Conservation (phyloP, 2,329 filamentous ascomycete genomes). For the Fonsecaea nubica region DNA sequence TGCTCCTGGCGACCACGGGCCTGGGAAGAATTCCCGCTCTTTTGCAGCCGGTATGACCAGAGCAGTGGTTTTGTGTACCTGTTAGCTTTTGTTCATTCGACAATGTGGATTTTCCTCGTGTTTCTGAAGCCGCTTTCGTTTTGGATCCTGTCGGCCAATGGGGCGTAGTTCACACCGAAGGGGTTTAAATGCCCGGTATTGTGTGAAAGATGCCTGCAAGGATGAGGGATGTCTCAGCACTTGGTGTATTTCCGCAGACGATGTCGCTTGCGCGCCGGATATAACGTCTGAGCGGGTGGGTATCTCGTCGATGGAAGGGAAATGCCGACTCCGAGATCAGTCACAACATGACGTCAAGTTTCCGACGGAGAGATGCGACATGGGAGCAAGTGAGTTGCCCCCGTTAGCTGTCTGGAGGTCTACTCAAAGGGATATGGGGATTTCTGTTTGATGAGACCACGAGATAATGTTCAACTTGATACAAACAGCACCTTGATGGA, state of each 20-base stretch:
- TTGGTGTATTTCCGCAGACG: neutral
- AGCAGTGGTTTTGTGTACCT: neutral
- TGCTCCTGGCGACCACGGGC: neutral
- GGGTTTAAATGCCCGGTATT: neutral
- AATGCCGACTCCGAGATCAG: neutral
- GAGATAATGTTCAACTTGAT: neutral
- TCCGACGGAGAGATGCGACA: neutral
- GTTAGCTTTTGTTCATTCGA: neutral
- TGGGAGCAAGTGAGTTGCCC: neutral
- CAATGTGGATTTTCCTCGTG: neutral
- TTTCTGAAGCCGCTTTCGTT: neutral
- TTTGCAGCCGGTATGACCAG: slow-evolving; percentile 1
- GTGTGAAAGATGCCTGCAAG: neutral
- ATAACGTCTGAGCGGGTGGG: neutral
- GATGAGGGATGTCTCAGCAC: neutral
- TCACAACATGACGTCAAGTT: slow-evolving; percentile 1
- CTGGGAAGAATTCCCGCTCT: neutral
- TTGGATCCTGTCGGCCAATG: neutral
- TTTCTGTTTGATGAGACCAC: neutral
- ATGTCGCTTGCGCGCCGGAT: neutral
- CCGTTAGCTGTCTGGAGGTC: neutral
- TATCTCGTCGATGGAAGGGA: neutral
- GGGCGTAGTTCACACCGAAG: neutral
- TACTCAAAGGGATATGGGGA: neutral
- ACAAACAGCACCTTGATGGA: neutral